phyloP scores from a whole-genome alignment of 352 stramenopile genomes.

The Phytophthora fragariaefolia region DNA sequence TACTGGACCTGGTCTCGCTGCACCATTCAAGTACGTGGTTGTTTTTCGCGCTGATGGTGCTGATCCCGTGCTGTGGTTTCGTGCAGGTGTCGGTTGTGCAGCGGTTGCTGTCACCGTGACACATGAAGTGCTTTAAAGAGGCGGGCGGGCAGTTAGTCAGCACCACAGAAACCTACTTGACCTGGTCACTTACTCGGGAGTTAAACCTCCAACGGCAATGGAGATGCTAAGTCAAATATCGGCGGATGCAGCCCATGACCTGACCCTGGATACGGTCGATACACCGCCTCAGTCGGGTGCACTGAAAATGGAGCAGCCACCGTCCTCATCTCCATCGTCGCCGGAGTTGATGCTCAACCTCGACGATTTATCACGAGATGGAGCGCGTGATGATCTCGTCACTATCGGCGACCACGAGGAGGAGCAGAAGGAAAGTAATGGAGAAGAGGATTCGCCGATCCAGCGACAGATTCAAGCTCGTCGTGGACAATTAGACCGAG shows the following conservation, averaged over 20 bases:
- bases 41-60: constrained; percentile 8
- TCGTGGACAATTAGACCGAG: constrained; percentile 24
- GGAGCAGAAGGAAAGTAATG: constrained; percentile 13
- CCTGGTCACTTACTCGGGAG: constrained; percentile 17
- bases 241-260: constrained; percentile 8
- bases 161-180: constrained; percentile 28
- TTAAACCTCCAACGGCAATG: constrained; percentile 2
- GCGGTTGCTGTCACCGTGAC: constrained; percentile 18
- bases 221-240: neutral
- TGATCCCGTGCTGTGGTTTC: constrained; percentile 32
- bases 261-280: constrained; percentile 12
- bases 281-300: constrained; percentile 2
- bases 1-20: neutral
- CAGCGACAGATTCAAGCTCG: constrained; percentile 5
- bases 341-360: constrained; percentile 48
- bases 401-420: constrained; percentile 13
- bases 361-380: constrained; percentile 50
- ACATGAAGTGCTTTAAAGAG: constrained; percentile 10
- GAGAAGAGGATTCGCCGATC: constrained; percentile 11
- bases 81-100: constrained; percentile 18
- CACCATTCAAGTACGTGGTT: constrained; percentile 20
- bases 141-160: constrained; percentile 19
- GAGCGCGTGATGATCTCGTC: neutral
- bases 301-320: neutral
- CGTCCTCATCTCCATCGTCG: constrained; percentile 8